Evolutionary conservation across 495 filamentous ascomycete species (phyloP).

Genomic region (Amniculicola lignicola): DNA sequence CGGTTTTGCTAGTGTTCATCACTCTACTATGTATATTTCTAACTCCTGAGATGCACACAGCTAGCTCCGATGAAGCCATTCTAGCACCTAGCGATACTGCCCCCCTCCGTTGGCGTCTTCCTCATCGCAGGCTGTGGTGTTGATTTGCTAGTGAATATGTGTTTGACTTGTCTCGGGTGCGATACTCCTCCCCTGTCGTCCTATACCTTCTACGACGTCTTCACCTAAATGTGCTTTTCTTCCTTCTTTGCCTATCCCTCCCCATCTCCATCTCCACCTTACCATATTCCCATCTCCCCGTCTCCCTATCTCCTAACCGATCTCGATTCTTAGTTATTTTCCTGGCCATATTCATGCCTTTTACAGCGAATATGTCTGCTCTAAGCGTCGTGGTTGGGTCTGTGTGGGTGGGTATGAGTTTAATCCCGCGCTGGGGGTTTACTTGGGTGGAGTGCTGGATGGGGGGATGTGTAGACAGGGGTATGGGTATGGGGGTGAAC

Average conservation of each 20-base stretch:
- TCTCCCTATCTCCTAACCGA: background rate
- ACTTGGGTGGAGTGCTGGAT: conserved; percentile 71
- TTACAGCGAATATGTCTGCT: conserved; percentile 88
- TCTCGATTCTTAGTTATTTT: conserved; percentile 53
- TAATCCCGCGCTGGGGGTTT: conserved; percentile 67
- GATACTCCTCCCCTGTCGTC: conserved; percentile 28
- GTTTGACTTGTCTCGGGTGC: conserved; percentile 60
- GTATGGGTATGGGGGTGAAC: background rate
- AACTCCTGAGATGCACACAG: no score
- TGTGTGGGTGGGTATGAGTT: conserved; percentile 49
- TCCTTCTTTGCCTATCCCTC: background rate
- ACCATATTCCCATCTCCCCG: background rate
- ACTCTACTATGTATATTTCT: no score
- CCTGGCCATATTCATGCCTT: conserved; percentile 88
- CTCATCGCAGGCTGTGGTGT: conserved; percentile 60
- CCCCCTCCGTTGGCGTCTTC: conserved; percentile 63
- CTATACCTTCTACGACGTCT: background rate
- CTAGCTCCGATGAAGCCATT: conserved; percentile 2
- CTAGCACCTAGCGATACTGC: conserved; percentile 4
- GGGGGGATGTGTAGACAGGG: conserved; percentile 49
- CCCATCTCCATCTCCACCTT: background rate
- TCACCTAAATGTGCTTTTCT: background rate
- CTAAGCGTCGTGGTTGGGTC: conserved; percentile 61
- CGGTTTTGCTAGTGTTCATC: no score
- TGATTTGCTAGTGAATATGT: conserved; percentile 65